Base-by-base conservation (phyloP, 179 eudicot species). In the Spinacia oleracea region DNA sequence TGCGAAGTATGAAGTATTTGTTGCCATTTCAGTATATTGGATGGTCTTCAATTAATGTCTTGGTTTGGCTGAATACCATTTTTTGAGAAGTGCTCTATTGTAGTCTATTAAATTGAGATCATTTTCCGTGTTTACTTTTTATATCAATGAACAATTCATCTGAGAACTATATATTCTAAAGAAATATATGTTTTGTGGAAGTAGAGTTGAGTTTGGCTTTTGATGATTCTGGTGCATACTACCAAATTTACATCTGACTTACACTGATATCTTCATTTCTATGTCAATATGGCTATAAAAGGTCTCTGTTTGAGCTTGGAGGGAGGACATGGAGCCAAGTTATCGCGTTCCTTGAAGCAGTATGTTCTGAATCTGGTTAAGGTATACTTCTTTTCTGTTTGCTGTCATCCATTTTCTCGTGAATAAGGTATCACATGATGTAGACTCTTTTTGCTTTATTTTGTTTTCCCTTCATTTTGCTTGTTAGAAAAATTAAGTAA, bases 331-430 rank as follows among this genome's bases (percentile, higher is more conserved):
- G 97, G 99, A 56, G 80, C 84, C 82, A 90, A 80, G 84, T 85
- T 96, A 79, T 80, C 97, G 21, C 83, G 88, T 48, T 74, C 51
- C 56, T 67, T 87, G 72, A 96, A 92, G 93, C 89, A 83, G 46
- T 92, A 86, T 81, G 84, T 91, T 32, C 91, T 78, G 66, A 83
- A 83, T 58, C 89, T 96, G 29, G 91, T 96, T 64, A 93, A 90
- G 97, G 98, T 95, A 83, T 55, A 66, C 32, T 15, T n/a, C 29
- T 75, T 10, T 59, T 74, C 15, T 63, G 56, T 8, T 72, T 29
- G 56, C 34, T 16, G 21, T 60, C 4, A 21, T 48, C 48, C 10
- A 25, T 23, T 5, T 11, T 76, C 71, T 38, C 72, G 65, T 75
- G 58, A 21, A 21, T 34, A 40, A 48, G 51, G 51, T 14, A 51